Conservation (phyloP, 2,329 filamentous ascomycete genomes). For the Metarhizium robertsii region DNA sequence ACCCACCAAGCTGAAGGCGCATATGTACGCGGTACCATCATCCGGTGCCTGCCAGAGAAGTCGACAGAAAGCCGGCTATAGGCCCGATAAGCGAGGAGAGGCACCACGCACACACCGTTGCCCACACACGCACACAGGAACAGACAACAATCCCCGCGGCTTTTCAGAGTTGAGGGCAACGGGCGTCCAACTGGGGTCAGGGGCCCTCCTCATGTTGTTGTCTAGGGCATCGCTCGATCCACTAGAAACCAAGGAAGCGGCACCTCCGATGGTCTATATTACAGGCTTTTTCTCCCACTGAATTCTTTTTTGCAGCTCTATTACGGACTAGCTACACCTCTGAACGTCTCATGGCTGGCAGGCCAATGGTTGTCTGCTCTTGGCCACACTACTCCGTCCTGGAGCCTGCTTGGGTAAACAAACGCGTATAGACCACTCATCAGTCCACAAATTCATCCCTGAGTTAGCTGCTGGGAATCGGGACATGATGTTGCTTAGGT, state of each 20-base stretch:
- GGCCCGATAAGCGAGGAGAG: slow-evolving; percentile 7
- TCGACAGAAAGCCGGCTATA: not conserved
- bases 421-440: not conserved
- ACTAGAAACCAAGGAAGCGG: not conserved
- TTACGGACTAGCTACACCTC: not conserved
- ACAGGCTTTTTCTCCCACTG: not conserved
- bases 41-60: not conserved
- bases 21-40: not conserved
- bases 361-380: not conserved
- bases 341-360: not conserved
- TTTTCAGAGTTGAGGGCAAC: not conserved
- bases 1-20: not conserved
- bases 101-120: not conserved
- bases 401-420: not conserved
- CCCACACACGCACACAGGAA: not conserved
- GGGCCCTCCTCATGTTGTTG: not conserved
- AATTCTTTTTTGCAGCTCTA: not conserved
- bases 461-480: not conserved
- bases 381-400: too few species aligned
- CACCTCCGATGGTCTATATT: not conserved
- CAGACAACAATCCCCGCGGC: not conserved
- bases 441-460: not conserved
- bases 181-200: not conserved
- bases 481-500: too few species aligned
- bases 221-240: not conserved